phyloP scores from a whole-genome alignment of 2,329 filamentous ascomycete genomes.

The Cryphonectria naterciae region DNA sequence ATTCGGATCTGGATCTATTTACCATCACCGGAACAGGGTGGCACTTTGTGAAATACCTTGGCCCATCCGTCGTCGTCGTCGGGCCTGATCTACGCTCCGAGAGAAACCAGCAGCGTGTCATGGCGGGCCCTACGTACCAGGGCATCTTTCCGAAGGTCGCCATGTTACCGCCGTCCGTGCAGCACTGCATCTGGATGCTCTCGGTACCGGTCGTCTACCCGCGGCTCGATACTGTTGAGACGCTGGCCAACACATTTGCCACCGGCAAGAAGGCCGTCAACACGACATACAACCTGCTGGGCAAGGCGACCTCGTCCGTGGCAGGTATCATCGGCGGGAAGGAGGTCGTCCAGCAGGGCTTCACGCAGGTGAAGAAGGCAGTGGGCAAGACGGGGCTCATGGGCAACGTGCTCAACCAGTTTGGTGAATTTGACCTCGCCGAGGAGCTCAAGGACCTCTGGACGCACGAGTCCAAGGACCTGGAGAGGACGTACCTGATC shows the following conservation, averaged over 20 bases:
- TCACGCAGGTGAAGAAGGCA: constrained; percentile 93
- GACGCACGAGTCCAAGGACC: constrained; percentile 97
- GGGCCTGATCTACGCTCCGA: constrained; percentile 93
- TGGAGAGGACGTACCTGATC: constrained; percentile 95
- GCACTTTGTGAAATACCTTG: constrained; percentile 98
- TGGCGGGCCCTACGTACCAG: constrained; percentile 96
- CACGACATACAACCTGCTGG: constrained; percentile 92
- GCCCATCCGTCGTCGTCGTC: constrained; percentile 86
- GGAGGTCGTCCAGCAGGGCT: constrained; percentile 88
- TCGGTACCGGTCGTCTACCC: constrained; percentile 91
- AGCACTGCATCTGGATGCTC: constrained; percentile 96
- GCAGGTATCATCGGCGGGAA: constrained; percentile 96
- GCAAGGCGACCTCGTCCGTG: constrained; percentile 92
- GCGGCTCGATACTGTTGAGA: constrained; percentile 87
- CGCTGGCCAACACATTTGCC: constrained; percentile 85
- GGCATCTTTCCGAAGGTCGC: constrained; percentile 96
- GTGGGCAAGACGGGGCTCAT: constrained; percentile 95
- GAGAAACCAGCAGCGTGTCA: constrained; percentile 84
- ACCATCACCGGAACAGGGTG: constrained; percentile 96
- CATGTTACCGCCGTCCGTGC: constrained; percentile 85
- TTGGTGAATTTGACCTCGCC: constrained; percentile 91
- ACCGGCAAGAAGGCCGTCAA: constrained; percentile 97
- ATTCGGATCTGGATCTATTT: constrained; percentile 88
- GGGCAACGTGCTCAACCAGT: constrained; percentile 93
- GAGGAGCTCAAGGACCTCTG: constrained; percentile 96